Evolutionary conservation across 2,329 filamentous ascomycete species (phyloP), one percentile per base, ranked within the genome.

Genomic region (Bisporella sp.): DNA sequence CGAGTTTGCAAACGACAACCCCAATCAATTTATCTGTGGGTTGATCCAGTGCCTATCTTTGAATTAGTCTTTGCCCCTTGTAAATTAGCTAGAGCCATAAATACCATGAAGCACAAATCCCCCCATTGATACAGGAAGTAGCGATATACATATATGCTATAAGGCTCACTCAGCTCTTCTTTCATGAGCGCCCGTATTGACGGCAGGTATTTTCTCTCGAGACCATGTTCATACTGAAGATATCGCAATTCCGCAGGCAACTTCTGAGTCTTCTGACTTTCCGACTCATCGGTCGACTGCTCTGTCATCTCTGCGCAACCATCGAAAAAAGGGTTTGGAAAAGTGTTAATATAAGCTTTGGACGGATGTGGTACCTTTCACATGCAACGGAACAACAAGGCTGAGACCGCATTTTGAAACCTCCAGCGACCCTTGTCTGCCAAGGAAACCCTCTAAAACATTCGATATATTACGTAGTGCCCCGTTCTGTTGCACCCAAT

Each of bases 81-180:
- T 9, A 21, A 11, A 42, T 13, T 40, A 11, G 30, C 21, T 11
- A 35, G n/a, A 42, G 13, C 40, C 29, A 12, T 28, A 11, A 42
- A 8, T 42, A 92, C 90, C 83, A 97, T 88, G 70, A 89, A 97
- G 70, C 93, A 99, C n/a, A 99, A 73, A 64, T 97, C 86, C 5
- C 88, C 87, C 93, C 93, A 99, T 78, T 97, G 90, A 66, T 95
- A 96, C 13, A 99, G 74, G 63, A 99, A 99, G 68, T 99, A 99
- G 32, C 93, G 84, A 69, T 97, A 99, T 52, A 99, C 93, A 72
- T 99, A 99, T 66, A 99, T 97, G 71, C 92, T 97, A 69, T 99
- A 99, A 1, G 93, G 93, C 69, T 99, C 93, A 60, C 92, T 97
- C 46, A 99, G 78, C 66, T 97, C 93, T 63, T 92, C 95, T 42